Conservation (phyloP, 371 early-diverging fungal species). For the Syncephalastrum racemosum region DNA sequence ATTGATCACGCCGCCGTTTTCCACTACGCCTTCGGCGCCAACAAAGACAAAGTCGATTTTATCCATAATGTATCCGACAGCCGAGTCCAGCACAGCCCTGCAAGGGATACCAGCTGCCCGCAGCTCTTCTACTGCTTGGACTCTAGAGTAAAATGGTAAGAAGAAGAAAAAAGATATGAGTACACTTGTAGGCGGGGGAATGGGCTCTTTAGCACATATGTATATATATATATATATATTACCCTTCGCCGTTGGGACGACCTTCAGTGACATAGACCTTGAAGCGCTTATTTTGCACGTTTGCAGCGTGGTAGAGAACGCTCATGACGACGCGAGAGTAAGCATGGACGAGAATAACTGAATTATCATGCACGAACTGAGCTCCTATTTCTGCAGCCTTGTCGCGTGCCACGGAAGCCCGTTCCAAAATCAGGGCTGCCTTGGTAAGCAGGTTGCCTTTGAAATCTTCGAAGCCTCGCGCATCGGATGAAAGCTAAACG, state of each 20-base stretch:
- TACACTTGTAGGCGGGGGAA: too few species aligned
- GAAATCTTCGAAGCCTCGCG: conserved; percentile 69
- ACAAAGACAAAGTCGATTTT: conserved; percentile 93
- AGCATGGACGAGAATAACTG: conserved; percentile 89
- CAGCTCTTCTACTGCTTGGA: conserved; percentile 76
- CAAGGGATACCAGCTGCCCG: conserved; percentile 81
- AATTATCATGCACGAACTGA: conserved; percentile 88
- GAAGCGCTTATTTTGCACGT: conserved; percentile 76
- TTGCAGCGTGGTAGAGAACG: conserved; percentile 76
- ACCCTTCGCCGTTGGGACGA: conserved; percentile 81
- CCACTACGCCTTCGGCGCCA: conserved; percentile 97
- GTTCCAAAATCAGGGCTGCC: conserved; percentile 73
- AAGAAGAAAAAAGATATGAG: background rate
- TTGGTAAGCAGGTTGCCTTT: conserved; percentile 72
- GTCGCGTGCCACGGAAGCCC: conserved; percentile 69
- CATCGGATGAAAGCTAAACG: conserved; percentile 33
- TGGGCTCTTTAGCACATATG: too few species aligned
- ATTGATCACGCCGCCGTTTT: conserved; percentile 97
- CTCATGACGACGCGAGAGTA: conserved; percentile 94
- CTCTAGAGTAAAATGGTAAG: conserved; percentile 41
- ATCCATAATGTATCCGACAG: conserved; percentile 93
- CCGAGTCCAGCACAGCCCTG: conserved; percentile 86
- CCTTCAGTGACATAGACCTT: conserved; percentile 87
- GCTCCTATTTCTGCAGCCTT: conserved; percentile 83
- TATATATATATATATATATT: conserved; percentile 10